Conservation (phyloP, 1,284 basidiomycete genomes). For the Puccinia polysora region DNA sequence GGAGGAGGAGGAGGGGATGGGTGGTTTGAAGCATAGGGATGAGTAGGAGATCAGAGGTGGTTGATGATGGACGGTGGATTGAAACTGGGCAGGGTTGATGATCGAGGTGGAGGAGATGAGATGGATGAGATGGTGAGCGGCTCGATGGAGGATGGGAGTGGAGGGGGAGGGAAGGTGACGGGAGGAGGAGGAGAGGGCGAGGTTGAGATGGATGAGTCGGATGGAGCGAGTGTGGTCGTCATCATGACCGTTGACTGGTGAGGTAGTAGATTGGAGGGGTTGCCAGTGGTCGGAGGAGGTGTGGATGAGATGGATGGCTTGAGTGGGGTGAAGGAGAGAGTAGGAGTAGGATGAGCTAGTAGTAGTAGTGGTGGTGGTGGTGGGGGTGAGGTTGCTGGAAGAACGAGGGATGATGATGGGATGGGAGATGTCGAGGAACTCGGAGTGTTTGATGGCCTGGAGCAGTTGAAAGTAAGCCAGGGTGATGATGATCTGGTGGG, state of each 20-base stretch:
- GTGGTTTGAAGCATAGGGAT: constrained; percentile 8
- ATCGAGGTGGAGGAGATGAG: not conserved
- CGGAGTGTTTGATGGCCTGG: constrained; percentile 52
- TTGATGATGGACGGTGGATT: not conserved
- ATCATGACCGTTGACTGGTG: not conserved
- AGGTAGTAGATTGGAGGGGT: not conserved
- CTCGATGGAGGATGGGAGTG: not conserved
- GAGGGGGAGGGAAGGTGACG: not conserved
- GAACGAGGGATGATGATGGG: not conserved
- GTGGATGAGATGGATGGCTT: not conserved
- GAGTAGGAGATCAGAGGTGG: constrained; percentile 2
- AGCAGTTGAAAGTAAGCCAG: constrained; percentile 53
- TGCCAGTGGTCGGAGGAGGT: not conserved
- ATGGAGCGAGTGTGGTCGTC: not conserved
- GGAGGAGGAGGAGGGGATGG: not conserved
- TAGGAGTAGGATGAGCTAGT: too few species aligned
- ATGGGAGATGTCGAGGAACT: constrained; percentile 46
- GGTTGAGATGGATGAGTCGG: constrained; percentile 12
- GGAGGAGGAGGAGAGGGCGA: constrained; percentile 13
- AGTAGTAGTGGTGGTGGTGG: not conserved
- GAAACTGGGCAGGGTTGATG: not conserved
- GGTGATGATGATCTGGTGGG: constrained; percentile 51
- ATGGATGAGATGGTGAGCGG: not conserved
- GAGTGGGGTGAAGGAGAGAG: not conserved
- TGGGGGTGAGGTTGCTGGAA: not conserved